Conservation (phyloP, 495 filamentous ascomycete genomes). For the Podospora pseudocomata region DNA sequence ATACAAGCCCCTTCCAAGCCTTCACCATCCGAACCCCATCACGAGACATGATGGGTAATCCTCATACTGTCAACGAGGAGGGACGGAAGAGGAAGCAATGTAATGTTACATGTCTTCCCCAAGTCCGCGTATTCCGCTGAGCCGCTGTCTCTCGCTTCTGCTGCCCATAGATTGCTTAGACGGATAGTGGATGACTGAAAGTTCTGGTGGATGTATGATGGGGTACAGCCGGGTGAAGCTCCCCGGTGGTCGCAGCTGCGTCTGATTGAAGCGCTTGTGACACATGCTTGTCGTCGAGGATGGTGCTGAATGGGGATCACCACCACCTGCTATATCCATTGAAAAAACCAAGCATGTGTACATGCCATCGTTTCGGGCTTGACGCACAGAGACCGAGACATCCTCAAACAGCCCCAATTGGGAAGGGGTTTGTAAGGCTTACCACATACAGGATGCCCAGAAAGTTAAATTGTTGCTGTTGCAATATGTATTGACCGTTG, state of each 20-base stretch:
- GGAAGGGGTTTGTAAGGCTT: not conserved
- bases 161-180: not conserved
- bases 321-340: not conserved
- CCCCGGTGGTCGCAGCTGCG: not conserved
- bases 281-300: not conserved
- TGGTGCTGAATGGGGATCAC: not conserved
- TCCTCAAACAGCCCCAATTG: not conserved
- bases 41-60: not conserved
- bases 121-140: not conserved
- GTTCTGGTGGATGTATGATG: not conserved
- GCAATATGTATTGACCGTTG: not conserved
- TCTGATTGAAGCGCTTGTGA: not conserved
- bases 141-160: slow-evolving; percentile 1
- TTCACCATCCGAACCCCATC: not conserved
- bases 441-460: not conserved
- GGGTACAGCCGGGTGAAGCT: not conserved
- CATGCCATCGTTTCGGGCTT: not conserved
- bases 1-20: not conserved
- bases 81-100: slow-evolving; percentile 1
- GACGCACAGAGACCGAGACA: not conserved
- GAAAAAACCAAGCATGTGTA: not conserved
- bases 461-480: not conserved
- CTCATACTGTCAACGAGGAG: not conserved
- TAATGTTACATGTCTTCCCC: slow-evolving; percentile 3
- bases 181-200: not conserved